Evolutionary conservation across 2,329 filamentous ascomycete genomes (phyloP), one percentile per base, ranked within the genome.

Genomic region (Cytospora piceicola): DNA sequence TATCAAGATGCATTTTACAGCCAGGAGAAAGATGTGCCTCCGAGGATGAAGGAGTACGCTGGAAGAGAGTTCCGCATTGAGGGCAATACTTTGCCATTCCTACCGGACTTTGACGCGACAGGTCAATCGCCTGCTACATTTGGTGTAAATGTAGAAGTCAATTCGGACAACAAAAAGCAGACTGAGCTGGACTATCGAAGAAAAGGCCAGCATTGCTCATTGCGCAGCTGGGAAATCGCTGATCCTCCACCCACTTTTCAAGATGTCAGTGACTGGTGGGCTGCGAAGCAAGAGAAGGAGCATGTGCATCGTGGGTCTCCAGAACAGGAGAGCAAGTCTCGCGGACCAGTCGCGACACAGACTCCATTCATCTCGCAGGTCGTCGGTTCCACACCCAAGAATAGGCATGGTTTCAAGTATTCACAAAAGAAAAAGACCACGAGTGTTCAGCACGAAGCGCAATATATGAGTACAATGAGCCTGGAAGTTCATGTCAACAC

Each of bases 391-490:
- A 97, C 94, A 0, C 94, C 94, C 61, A 90, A 85, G 74, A 91
- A 92, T 72, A 89, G 87, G 67, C 84, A 94, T 74, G 92, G 90
- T 0, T 94, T 94, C 80, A 95, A 94, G 74, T 96, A 91, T 75
- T 93, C 90, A 0, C 93, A 94, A 70, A 91, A 89, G 73, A 83
- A 85, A 68, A 87, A 88, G 70, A 89, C 89, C 1, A 91, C 89
- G 0, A 93, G 88, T 70, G 88, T 96, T 22, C 87, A 92, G 72
- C 91, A 94, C 70, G 92, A 96, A 75, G 88, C 88, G 3, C 91
- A 95, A 71, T 96, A 97, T 75, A 98, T 99, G 95, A 97, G 92
- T 71, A 93, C 90, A 22, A 94, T 99, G 92, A 96, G 93, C 70
- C 78, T 99, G 8, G 95, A 99, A 75, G 80, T 98, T 5, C 94